phyloP scores from a whole-genome alignment of 257 asterid species.

The Scutellaria baicalensis region DNA sequence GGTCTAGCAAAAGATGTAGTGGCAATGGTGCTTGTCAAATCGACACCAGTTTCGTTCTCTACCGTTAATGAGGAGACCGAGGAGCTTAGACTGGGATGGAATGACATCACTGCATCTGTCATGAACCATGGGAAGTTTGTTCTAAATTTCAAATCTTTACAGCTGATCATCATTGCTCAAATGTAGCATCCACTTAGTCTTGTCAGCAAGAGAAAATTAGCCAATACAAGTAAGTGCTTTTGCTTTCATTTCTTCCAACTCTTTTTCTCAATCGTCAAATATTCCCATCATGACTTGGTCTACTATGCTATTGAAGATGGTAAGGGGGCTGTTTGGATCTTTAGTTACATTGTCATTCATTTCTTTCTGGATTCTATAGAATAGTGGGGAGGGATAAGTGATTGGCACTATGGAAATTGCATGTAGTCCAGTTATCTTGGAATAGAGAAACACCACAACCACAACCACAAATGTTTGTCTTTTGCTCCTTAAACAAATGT shows the following conservation, averaged over 20 bases:
- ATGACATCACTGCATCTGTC: constrained; percentile 6
- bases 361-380: no score
- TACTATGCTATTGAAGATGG: not conserved
- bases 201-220: not conserved
- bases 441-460: not conserved
- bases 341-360: no score
- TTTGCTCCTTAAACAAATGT: no score
- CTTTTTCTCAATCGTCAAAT: not conserved
- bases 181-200: not conserved
- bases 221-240: not conserved
- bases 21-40: not conserved
- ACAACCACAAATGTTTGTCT: no score
- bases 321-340: not conserved
- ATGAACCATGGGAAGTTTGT: not conserved
- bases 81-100: not conserved
- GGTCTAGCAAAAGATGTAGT: not conserved
- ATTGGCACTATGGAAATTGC: not conserved
- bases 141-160: not conserved
- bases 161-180: no score
- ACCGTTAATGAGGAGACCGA: not conserved
- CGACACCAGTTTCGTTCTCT: not conserved
- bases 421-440: not conserved
- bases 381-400: not conserved
- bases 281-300: constrained; percentile 4
- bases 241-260: not conserved